Conservation (phyloP, 306 rosid species). For the Lupinus albus region DNA sequence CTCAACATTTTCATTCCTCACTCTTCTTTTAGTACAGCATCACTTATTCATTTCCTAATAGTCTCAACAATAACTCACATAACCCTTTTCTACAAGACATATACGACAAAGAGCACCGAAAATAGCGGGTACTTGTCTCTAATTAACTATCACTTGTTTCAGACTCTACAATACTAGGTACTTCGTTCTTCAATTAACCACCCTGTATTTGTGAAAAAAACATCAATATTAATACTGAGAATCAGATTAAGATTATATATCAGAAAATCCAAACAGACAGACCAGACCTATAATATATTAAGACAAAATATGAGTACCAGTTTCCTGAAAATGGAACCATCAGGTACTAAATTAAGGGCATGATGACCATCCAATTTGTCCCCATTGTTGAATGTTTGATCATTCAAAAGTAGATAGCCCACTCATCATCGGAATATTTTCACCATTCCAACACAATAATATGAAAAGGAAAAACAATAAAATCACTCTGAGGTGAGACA, state of each 20-base stretch:
- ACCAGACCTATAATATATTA: background rate
- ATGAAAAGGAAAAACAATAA: no score
- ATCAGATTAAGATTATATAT: background rate
- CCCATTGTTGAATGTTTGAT: no score
- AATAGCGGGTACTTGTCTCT: slow-evolving; percentile 22
- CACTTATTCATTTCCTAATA: slow-evolving; percentile 15
- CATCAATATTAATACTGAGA: background rate
- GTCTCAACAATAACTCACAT: slow-evolving; percentile 10
- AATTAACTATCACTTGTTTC: slow-evolving; percentile 14
- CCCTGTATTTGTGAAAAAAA: background rate
- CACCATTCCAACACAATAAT: no score
- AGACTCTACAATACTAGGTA: slow-evolving; percentile 5
- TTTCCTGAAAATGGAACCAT: slow-evolving; percentile 27
- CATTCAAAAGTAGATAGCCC: no score
- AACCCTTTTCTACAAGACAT: background rate
- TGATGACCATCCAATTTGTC: no score
- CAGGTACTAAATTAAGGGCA: background rate
- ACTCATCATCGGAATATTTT: no score
- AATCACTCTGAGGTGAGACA: slow-evolving; percentile 32
- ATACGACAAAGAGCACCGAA: background rate
- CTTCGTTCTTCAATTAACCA: slow-evolving; percentile 1
- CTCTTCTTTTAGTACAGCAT: background rate
- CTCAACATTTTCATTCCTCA: slow-evolving; percentile 5
- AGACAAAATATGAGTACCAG: background rate
- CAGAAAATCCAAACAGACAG: slow-evolving; percentile 26